phyloP scores from a whole-genome alignment of 805 yeast genomes.

The Suhomyces xylopsoci region DNA sequence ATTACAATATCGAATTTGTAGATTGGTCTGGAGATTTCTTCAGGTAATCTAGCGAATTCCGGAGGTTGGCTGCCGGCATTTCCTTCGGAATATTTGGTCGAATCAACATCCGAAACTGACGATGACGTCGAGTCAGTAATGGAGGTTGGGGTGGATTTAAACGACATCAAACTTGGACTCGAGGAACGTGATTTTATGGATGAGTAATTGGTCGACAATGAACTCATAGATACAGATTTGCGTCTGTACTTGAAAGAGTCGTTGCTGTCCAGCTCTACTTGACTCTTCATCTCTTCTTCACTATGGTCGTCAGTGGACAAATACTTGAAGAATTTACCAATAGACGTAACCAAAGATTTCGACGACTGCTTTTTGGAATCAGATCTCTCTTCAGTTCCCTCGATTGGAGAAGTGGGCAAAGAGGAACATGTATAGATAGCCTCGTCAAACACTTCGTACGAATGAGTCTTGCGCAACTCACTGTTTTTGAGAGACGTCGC shows the following conservation, averaged over 20 bases:
- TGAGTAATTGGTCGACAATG: constrained; percentile 33
- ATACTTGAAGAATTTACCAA: constrained; percentile 36
- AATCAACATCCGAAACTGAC: constrained; percentile 31
- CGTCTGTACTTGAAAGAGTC: constrained; percentile 13
- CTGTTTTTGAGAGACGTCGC: constrained; percentile 19
- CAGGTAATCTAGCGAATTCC: constrained; percentile 39
- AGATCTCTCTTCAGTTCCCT: neutral
- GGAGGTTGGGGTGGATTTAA: constrained; percentile 35
- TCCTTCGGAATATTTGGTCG: constrained; percentile 3
- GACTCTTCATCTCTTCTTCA: constrained; percentile 1
- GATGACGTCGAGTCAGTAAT: constrained; percentile 33
- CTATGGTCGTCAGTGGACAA: constrained; percentile 30
- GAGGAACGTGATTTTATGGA: constrained; percentile 31
- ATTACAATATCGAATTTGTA: constrained; percentile 45
- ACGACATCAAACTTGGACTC: constrained; percentile 38
- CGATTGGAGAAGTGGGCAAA: constrained; percentile 15
- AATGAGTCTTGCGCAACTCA: constrained; percentile 49
- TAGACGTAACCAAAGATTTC: constrained; percentile 28
- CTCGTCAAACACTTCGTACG: constrained; percentile 66
- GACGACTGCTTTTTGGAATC: constrained; percentile 2
- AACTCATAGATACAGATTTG: constrained; percentile 34
- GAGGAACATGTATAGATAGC: constrained; percentile 47
- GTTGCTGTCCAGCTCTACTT: constrained; percentile 4
- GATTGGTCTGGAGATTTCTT: constrained; percentile 45
- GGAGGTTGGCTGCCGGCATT: constrained; percentile 22